phyloP scores from a whole-genome alignment of 768 basidiomycete genomes.

The Clavulina sp. region DNA sequence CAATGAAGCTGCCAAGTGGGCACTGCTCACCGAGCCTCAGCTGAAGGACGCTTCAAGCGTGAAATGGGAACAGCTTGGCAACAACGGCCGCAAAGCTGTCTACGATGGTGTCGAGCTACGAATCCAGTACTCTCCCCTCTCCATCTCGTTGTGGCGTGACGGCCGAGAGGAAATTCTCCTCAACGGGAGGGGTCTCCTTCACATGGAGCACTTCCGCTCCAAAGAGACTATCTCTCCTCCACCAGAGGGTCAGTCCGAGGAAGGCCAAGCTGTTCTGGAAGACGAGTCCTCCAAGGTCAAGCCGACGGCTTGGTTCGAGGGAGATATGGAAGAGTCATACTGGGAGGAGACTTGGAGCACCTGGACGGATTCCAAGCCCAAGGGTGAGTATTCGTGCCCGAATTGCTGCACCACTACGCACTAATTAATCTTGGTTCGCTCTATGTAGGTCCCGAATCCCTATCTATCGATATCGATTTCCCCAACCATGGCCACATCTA shows the following conservation, averaged over 20 bases:
- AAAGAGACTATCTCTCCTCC: conserved; percentile 26
- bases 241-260: conserved; percentile 17
- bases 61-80: not conserved
- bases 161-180: conserved; percentile 75
- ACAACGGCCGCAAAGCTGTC: conserved; percentile 26
- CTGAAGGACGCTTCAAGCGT: conserved; percentile 17
- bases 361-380: conserved; percentile 90
- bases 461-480: conserved; percentile 85
- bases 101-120: conserved; percentile 41
- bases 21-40: conserved; percentile 53
- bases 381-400: conserved; percentile 36
- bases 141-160: conserved; percentile 48
- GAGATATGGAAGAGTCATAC: conserved; percentile 60
- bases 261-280: conserved; percentile 21
- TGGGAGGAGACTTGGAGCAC: conserved; percentile 81
- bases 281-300: conserved; percentile 24
- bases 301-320: conserved; percentile 62
- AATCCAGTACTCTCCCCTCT: conserved; percentile 59
- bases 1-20: conserved; percentile 85
- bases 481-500: conserved; percentile 83
- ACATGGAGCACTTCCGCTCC: conserved; percentile 86
- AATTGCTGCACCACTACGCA: too few relatives aligned
- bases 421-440: too few relatives aligned
- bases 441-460: conserved; percentile 71
- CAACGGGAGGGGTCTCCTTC: conserved; percentile 77